Evolutionary conservation across 352 stramenopile genomes (phyloP).

Genomic region (Phytophthora nicotianae): DNA sequence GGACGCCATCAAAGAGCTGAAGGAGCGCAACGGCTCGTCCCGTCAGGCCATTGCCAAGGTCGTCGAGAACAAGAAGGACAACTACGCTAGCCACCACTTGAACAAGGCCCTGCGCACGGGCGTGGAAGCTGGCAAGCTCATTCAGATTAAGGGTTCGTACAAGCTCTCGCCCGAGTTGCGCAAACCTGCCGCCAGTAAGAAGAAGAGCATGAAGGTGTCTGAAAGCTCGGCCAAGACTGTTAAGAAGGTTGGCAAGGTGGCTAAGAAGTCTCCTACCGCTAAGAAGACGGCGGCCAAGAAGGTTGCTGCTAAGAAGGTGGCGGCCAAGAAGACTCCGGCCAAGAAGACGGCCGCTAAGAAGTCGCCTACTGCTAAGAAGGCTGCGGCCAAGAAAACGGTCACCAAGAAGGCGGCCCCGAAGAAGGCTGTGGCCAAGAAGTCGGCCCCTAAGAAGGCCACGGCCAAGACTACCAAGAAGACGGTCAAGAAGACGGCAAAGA

Average conservation of each 20-base stretch:
- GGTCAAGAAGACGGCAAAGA: constrained; percentile 60
- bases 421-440: constrained; percentile 63
- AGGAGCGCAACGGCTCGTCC: constrained; percentile 93
- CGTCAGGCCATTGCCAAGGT: constrained; percentile 92
- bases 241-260: constrained; percentile 56
- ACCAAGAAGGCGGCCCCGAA: constrained; percentile 51
- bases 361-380: constrained; percentile 54
- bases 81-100: constrained; percentile 82
- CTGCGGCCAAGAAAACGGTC: constrained; percentile 43
- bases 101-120: constrained; percentile 91
- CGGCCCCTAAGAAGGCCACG: constrained; percentile 55
- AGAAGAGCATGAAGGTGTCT: constrained; percentile 71
- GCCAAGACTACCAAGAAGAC: constrained; percentile 54
- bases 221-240: constrained; percentile 46
- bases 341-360: constrained; percentile 74
- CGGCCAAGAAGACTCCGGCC: constrained; percentile 63
- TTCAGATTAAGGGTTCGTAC: constrained; percentile 88
- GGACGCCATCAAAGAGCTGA: constrained; percentile 89
- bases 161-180: constrained; percentile 74
- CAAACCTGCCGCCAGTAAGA: constrained; percentile 65
- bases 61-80: constrained; percentile 85
- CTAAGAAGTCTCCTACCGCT: constrained; percentile 49
- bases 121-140: constrained; percentile 87
- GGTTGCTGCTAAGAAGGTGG: constrained; percentile 68
- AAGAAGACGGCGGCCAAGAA: constrained; percentile 74